These are phyloP conservation scores for Hortiboletus campestris DNA, from an alignment of 768 basidiomycete genomes.

Conservation along the genomic window DNA sequence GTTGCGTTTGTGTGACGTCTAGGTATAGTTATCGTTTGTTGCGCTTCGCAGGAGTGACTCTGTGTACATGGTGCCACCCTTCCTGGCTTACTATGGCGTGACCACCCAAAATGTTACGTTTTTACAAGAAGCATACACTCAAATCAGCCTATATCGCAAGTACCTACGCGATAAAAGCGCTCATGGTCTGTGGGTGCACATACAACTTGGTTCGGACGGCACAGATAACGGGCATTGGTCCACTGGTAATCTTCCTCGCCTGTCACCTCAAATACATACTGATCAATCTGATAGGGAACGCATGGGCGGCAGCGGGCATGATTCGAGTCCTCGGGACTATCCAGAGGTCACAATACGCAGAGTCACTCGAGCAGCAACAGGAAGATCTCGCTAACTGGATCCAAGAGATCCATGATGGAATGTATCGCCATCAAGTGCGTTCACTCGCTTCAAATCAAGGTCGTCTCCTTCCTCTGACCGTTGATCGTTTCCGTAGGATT, in stretches of 20 bases:
- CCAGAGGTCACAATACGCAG: conserved; percentile 54
- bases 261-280: neutral
- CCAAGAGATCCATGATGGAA: conserved; percentile 68
- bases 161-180: conserved; percentile 54
- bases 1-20: neutral
- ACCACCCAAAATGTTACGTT: conserved; percentile 55
- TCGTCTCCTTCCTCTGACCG: neutral
- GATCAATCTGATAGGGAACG: conserved; percentile 56
- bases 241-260: conserved; percentile 47
- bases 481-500: neutral
- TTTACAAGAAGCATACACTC: conserved; percentile 63
- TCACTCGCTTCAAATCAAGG: neutral
- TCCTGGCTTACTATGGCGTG: conserved; percentile 82
- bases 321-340: conserved; percentile 79
- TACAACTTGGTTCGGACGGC: conserved; percentile 51
- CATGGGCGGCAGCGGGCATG: conserved; percentile 88
- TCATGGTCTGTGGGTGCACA: conserved; percentile 72
- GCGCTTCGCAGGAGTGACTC: conserved; percentile 61
- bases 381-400: conserved; percentile 63
- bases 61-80: conserved; percentile 85
- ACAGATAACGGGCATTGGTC: conserved; percentile 77
- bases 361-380: conserved; percentile 48
- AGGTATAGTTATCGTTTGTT: neutral
- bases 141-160: conserved; percentile 68
- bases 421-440: conserved; percentile 62